Percentiles rank a stretch among this genome's conserved stretches.
Conservation (phyloP, 164 flowering plant genomes). For the Nymphaea thermarum region DNA sequence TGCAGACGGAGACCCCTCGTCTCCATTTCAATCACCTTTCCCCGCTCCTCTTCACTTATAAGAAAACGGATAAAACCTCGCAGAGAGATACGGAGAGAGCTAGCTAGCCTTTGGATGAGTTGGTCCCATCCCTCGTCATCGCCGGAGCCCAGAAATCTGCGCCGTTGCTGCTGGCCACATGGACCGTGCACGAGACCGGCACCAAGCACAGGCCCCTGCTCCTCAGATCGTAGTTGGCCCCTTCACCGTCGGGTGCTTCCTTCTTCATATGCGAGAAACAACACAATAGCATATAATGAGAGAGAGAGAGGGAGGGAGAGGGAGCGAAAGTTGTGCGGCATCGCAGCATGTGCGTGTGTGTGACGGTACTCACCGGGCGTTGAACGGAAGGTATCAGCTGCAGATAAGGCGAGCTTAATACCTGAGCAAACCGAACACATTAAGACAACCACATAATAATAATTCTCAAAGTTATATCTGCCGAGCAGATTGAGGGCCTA, state of each 20-base stretch:
- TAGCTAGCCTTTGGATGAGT: conserved; percentile 9
- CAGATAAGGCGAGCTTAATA: conserved; percentile 58
- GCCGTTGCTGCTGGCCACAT: conserved; percentile 52
- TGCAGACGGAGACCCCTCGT: not conserved
- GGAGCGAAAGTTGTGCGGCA: not conserved
- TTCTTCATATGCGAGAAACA: conserved; percentile 10
- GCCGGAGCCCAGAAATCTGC: conserved; percentile 80
- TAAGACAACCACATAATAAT: not conserved
- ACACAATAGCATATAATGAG: not conserved
- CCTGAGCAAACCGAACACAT: conserved; percentile 9
- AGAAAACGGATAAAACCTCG: not conserved
- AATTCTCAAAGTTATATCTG: not conserved
- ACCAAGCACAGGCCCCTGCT: conserved; percentile 72
- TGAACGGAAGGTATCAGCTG: conserved; percentile 20
- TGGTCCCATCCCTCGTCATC: conserved; percentile 14
- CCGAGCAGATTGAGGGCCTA: not conserved
- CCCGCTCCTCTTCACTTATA: not conserved
- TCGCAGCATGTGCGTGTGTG: not conserved
- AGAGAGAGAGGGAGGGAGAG: no score
- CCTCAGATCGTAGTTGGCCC: conserved; percentile 31
- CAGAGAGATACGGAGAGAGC: not conserved
- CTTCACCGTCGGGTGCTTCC: conserved; percentile 2
- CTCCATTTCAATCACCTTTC: not conserved
- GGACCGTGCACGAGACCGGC: conserved; percentile 41
- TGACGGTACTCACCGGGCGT: conserved; percentile 4